Conservation (phyloP, 148 eudicot genomes). For the Oxyria digyna region DNA sequence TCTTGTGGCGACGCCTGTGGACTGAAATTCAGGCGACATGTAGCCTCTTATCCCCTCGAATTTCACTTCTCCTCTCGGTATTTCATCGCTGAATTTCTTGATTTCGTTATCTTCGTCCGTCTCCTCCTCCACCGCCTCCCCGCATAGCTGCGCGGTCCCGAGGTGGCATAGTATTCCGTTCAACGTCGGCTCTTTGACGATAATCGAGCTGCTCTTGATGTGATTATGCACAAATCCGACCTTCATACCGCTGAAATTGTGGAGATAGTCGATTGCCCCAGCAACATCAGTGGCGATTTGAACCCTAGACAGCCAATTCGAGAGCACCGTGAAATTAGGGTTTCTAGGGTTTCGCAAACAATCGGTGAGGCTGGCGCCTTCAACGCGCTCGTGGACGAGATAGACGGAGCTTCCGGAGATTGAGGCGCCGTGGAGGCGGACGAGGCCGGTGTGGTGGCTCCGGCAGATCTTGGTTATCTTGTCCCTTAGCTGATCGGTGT, state of each 20-base stretch:
- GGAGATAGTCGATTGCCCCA: conserved; percentile 77
- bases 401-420: conserved; percentile 46
- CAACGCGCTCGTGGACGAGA: conserved; percentile 55
- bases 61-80: conserved; percentile 20
- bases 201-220: conserved; percentile 55
- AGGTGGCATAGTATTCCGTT: conserved; percentile 68
- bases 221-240: conserved; percentile 67
- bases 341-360: conserved; percentile 62
- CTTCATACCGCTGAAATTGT: conserved; percentile 54
- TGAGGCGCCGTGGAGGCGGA: conserved; percentile 55
- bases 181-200: conserved; percentile 29
- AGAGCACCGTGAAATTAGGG: conserved; percentile 50
- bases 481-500: conserved; percentile 26
- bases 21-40: conserved; percentile 85
- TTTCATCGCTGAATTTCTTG: background rate
- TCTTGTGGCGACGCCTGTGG: conserved; percentile 42
- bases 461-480: conserved; percentile 39
- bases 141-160: conserved; percentile 80
- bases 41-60: conserved; percentile 84
- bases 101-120: background rate
- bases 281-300: conserved; percentile 57
- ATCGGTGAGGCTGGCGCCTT: conserved; percentile 53
- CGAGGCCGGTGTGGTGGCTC: conserved; percentile 60
- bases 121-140: conserved; percentile 27
- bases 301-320: conserved; percentile 61